Evolutionary conservation across 1,284 basidiomycete species (phyloP).

Genomic region (Sanghuangporus baumii): DNA sequence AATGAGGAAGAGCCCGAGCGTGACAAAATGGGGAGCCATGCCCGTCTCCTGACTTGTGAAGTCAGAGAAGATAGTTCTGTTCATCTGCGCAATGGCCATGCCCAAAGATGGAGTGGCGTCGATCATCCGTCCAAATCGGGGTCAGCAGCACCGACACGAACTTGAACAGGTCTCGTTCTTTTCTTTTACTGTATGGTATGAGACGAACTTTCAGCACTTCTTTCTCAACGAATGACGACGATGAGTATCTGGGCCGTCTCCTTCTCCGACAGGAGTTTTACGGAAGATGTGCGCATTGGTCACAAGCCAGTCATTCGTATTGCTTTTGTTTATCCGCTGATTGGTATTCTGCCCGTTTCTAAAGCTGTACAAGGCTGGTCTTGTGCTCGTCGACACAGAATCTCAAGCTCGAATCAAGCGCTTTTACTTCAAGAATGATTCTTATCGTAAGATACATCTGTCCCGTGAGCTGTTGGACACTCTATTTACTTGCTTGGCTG

Average conservation of each 20-base stretch:
- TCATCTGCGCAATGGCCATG: too few species aligned
- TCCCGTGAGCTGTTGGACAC: neutral
- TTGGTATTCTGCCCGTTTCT: constrained; percentile 32
- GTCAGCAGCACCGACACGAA: too few species aligned
- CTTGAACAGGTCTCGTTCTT: too few species aligned
- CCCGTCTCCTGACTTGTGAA: neutral
- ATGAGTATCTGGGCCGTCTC: constrained; percentile 58
- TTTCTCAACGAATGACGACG: neutral
- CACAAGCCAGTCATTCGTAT: constrained; percentile 15
- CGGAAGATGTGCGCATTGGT: constrained; percentile 12
- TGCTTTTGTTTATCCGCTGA: constrained; percentile 22
- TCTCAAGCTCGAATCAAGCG: constrained; percentile 49
- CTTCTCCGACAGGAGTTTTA: constrained; percentile 19
- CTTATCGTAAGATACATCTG: constrained; percentile 50
- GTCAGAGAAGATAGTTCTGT: too few species aligned
- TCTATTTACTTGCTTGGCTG: neutral
- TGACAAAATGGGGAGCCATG: constrained; percentile 38
- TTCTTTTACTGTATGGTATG: too few species aligned
- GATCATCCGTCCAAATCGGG: neutral
- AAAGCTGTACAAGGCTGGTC: constrained; percentile 54
- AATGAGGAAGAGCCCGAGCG: constrained; percentile 87
- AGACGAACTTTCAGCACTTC: neutral
- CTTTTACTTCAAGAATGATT: constrained; percentile 66
- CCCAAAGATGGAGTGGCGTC: neutral
- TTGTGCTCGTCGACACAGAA: constrained; percentile 49